Conservation (phyloP, 768 basidiomycete genomes). For the Tulasnella sp. region DNA sequence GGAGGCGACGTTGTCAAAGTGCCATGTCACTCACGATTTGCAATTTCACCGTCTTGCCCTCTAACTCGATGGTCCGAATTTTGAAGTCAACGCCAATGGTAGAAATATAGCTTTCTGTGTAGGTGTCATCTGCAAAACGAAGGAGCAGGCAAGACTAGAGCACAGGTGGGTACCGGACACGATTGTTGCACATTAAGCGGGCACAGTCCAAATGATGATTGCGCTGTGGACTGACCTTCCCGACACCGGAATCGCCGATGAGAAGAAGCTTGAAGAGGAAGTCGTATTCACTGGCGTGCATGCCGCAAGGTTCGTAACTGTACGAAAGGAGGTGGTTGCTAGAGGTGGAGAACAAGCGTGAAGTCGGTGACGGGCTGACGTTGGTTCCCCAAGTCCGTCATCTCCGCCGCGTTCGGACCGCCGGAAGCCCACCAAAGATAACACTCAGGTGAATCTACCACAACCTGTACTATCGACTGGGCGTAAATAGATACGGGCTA, state of each 20-base stretch:
- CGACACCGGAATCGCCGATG: conserved; percentile 92
- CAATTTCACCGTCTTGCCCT: conserved; percentile 96
- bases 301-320: conserved; percentile 22
- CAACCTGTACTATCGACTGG: too few species aligned
- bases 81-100: conserved; percentile 99
- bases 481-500: too few species aligned
- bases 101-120: conserved; percentile 94
- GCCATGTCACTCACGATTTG: conserved; percentile 66
- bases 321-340: neutral
- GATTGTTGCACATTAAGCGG: neutral
- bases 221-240: conserved; percentile 44
- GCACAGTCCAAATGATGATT: neutral
- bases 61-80: conserved; percentile 97
- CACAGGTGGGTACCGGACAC: neutral
- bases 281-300: conserved; percentile 92
- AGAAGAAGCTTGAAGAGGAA: conserved; percentile 93
- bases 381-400: too few species aligned
- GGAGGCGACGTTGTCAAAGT: neutral
- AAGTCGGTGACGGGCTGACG: too few species aligned
- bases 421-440: too few species aligned
- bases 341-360: too few species aligned
- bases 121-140: conserved; percentile 92
- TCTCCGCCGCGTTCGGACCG: too few species aligned
- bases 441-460: too few species aligned
- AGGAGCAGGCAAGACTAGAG: conserved; percentile 79